Evolutionary conservation across 805 yeast genomes (phyloP).

Genomic region (Candida khao-thaluensis): DNA sequence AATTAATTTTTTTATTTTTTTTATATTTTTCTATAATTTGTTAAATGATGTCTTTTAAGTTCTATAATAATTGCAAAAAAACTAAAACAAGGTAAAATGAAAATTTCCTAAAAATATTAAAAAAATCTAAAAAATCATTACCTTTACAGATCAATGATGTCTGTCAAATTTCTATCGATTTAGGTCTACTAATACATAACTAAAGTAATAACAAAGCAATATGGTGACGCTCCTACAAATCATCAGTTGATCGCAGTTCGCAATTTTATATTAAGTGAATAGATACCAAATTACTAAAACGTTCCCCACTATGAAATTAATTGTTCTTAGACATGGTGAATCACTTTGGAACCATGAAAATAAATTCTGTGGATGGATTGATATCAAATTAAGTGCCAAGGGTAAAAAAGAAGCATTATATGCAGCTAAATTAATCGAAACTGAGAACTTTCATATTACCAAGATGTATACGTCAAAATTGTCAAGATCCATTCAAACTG

Average conservation of each 20-base stretch:
- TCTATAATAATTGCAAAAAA: slow-evolving; percentile 2
- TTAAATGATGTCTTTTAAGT: too few species aligned
- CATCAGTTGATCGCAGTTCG: slow-evolving; percentile 7
- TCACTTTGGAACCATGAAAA: slow-evolving; percentile 44
- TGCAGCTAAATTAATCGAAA: slow-evolving; percentile 36
- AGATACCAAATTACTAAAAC: too few species aligned
- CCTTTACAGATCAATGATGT: too few species aligned
- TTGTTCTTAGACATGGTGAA: slow-evolving; percentile 46
- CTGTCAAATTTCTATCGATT: too few species aligned
- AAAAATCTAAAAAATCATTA: too few species aligned
- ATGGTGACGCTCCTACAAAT: neutral
- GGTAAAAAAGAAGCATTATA: slow-evolving; percentile 39
- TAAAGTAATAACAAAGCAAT: neutral
- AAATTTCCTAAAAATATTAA: slow-evolving; percentile 1
- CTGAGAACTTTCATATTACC: slow-evolving; percentile 21
- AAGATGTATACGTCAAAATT: slow-evolving; percentile 40
- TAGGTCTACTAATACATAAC: too few species aligned
- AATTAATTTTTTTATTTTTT: too few species aligned
- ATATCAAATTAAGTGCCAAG: slow-evolving; percentile 36
- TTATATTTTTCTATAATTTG: too few species aligned
- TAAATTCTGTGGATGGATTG: slow-evolving; percentile 48
- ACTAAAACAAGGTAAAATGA: neutral
- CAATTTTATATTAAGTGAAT: slow-evolving; percentile 1
- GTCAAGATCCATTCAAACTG: slow-evolving; percentile 41
- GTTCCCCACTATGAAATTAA: slow-evolving; percentile 20